Evolutionary conservation across 2,329 filamentous ascomycete genomes (phyloP), one percentile per base, ranked within the genome.

Genomic region (Aspergillus vadensis): DNA sequence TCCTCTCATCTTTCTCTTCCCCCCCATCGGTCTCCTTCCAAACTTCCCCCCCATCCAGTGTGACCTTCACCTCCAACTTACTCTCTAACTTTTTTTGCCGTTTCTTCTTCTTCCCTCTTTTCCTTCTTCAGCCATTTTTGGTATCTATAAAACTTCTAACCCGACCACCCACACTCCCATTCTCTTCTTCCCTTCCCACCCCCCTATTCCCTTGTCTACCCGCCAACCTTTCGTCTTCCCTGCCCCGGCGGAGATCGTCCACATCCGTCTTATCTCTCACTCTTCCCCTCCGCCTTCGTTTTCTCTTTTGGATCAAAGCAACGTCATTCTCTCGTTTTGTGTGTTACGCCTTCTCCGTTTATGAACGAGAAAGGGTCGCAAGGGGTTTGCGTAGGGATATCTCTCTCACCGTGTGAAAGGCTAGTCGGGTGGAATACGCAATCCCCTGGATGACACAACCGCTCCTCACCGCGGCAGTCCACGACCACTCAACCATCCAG

Each of bases 401-500:
- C 49, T 58, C 57, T 52, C 59, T 56, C 39, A 23, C 49, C 58
- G 56, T 61, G 57, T 44, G 39, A 47, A 43, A 30, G 30, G 12
- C 39, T 58, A 63, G 50, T 54, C 57, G 64, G 61, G 54, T 64
- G 57, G 61, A 59, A 54, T 52, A 58, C 39, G 53, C 39, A 56
- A 53, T 54, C 41, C 19, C 30, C 51, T 60, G 51, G 55, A 64
- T 64, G 63, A 57, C 50, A 59, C 61, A 60, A 25, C 60, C 62
- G 55, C 55, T 60, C 50, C 60, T 62, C 63, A 59, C 59, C 62
- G 60, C 69, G 58, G 64, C 66, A 63, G 57, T 66, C 63, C 57
- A 62, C 71, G 62, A 66, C 61, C 59, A 67, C 69, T 62, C 66
- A 61, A 10, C 55, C 67, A 76, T 41, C 67, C 66, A 57, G 71